These are phyloP conservation scores for Aschersonia sp. DNA, from an alignment of 2,329 filamentous ascomycete genomes.

Conservation along the genomic window DNA sequence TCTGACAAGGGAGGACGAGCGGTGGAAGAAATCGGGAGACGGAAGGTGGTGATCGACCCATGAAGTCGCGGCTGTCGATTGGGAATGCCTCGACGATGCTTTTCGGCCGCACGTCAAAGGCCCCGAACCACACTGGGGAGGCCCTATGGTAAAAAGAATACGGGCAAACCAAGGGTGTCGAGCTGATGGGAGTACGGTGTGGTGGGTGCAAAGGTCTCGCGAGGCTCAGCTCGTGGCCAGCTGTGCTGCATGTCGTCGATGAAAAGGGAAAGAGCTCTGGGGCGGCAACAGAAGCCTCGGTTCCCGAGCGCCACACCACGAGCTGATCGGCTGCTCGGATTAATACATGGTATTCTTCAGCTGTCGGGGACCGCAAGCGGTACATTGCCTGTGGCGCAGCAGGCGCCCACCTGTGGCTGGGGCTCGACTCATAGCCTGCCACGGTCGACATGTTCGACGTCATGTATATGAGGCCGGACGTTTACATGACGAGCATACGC, in stretches of 20 bases:
- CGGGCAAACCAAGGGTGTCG: background rate
- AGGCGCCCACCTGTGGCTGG: too few relatives aligned
- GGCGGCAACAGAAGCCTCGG: slow-evolving; percentile 4
- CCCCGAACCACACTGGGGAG: too few relatives aligned
- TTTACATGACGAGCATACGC: too few relatives aligned
- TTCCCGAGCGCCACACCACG: background rate
- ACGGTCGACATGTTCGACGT: too few relatives aligned
- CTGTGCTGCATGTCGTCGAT: background rate
- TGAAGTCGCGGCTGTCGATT: too few relatives aligned
- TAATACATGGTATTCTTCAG: background rate
- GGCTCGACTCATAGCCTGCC: too few relatives aligned
- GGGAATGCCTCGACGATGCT: too few relatives aligned
- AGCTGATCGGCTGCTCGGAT: background rate
- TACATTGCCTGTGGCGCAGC: background rate
- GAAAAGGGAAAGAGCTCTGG: background rate
- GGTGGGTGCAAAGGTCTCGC: too few relatives aligned
- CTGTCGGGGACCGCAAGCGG: background rate
- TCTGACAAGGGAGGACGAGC: background rate
- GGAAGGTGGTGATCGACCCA: background rate
- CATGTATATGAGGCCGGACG: too few relatives aligned
- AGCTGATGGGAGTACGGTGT: background rate
- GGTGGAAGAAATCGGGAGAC: slow-evolving; percentile 1
- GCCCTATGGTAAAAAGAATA: background rate
- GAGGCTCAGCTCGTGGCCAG: background rate
- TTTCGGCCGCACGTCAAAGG: too few relatives aligned